A percentile compares a stretch with the other conserved stretches of the same genome.
Evolutionary conservation across 768 basidiomycete genomes (phyloP).

Genomic region (Xerocomus spinulosus): DNA sequence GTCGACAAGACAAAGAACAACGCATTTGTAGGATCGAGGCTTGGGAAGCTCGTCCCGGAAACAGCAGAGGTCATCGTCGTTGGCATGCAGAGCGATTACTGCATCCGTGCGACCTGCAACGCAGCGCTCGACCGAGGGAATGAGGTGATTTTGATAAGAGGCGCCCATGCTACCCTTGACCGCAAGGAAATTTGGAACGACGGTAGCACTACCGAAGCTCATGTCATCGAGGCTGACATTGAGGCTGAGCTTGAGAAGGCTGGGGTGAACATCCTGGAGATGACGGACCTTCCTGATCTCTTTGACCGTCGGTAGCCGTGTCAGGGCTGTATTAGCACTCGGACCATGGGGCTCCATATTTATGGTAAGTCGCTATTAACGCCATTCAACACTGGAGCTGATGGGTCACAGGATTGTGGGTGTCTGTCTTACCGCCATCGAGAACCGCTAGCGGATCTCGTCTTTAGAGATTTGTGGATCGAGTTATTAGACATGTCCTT

Average conservation of each 20-base stretch:
- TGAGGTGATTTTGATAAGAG: conserved; percentile 57
- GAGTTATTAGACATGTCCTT: background rate
- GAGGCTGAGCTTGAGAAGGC: conserved; percentile 67
- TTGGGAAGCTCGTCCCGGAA: conserved; percentile 45
- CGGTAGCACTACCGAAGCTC: conserved; percentile 50
- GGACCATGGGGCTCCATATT: background rate
- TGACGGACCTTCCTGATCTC: conserved; percentile 57
- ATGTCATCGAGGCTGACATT: conserved; percentile 51
- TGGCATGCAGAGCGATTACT: conserved; percentile 67
- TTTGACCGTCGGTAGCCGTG: conserved; percentile 50
- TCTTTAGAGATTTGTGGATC: background rate
- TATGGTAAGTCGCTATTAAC: conserved; percentile 16
- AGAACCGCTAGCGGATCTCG: background rate
- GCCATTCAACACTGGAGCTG: too few species aligned
- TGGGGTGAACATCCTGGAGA: conserved; percentile 59
- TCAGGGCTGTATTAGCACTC: background rate
- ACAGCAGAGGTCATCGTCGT: conserved; percentile 62
- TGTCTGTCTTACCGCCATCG: background rate
- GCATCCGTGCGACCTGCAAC: conserved; percentile 52
- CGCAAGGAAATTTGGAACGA: conserved; percentile 58
- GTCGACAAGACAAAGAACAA: conserved; percentile 70
- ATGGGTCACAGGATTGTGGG: background rate
- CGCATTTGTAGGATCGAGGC: conserved; percentile 56
- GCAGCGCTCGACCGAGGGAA: conserved; percentile 62
- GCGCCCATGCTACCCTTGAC: conserved; percentile 66